These are phyloP conservation scores for Aspergillus spinulosporus DNA, from an alignment of 2,329 filamentous ascomycete genomes.

Conservation along the genomic window DNA sequence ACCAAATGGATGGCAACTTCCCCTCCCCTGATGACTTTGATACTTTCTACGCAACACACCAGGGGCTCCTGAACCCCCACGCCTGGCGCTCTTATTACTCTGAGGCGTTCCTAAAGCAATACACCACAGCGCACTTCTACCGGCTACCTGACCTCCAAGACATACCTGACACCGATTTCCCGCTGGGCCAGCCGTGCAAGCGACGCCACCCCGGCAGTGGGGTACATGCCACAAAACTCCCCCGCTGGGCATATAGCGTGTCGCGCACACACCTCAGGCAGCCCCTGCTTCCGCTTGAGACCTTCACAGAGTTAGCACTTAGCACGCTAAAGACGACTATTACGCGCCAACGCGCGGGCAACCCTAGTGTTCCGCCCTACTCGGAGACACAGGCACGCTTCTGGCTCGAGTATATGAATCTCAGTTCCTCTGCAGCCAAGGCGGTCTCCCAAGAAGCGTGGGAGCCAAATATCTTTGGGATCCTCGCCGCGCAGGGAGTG, in stretches of 20 bases:
- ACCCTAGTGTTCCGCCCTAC: conserved; percentile 19
- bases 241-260: conserved; percentile 24
- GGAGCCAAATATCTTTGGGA: conserved; percentile 17
- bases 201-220: conserved; percentile 5
- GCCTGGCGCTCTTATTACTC: conserved; percentile 20
- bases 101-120: conserved; percentile 17
- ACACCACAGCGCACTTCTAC: conserved; percentile 25
- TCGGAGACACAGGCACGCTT: conserved; percentile 25
- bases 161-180: conserved; percentile 23
- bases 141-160: conserved; percentile 25
- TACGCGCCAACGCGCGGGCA: conserved; percentile 14
- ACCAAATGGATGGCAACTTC: conserved; percentile 17
- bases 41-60: conserved; percentile 20
- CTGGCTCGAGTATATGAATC: conserved; percentile 23
- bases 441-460: conserved; percentile 13
- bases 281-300: conserved; percentile 14
- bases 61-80: conserved; percentile 19
- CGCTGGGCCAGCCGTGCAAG: conserved; percentile 16
- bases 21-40: conserved; percentile 20
- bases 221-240: conserved; percentile 21
- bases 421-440: background rate
- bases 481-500: conserved; percentile 19
- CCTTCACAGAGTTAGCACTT: conserved; percentile 23
- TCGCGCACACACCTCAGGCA: conserved; percentile 17
- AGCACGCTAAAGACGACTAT: conserved; percentile 23